Percentiles rank a stretch among this genome's conserved stretches.
phyloP scores from a whole-genome alignment of 345 rosid species.

The Lepidium aucheri region DNA sequence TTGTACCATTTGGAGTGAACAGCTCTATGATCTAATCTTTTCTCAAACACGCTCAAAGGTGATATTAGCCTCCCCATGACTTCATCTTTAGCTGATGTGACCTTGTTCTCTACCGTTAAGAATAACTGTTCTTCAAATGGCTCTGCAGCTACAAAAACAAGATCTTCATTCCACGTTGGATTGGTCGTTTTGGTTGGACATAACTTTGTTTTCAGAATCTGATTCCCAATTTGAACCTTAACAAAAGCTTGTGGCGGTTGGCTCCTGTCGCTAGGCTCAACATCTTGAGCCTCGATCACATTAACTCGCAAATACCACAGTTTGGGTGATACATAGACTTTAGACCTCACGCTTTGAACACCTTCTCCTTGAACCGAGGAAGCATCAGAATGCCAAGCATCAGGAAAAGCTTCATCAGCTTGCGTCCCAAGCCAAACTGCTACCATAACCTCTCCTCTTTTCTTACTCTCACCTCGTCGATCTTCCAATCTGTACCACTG shows the following conservation, averaged over 20 bases:
- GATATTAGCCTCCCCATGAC: slow-evolving; percentile 51
- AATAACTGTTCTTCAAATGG: slow-evolving; percentile 77
- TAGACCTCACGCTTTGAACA: slow-evolving; percentile 58
- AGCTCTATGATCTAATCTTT: slow-evolving; percentile 71
- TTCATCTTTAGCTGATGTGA: slow-evolving; percentile 58
- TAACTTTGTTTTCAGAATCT: slow-evolving; percentile 60
- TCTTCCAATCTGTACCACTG: slow-evolving; percentile 81
- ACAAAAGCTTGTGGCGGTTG: slow-evolving; percentile 70
- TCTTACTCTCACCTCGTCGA: slow-evolving; percentile 48
- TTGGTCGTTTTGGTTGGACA: slow-evolving; percentile 48
- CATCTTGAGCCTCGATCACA: slow-evolving; percentile 87
- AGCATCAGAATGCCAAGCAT: slow-evolving; percentile 91
- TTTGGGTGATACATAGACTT: slow-evolving; percentile 87
- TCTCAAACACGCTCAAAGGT: slow-evolving; percentile 56
- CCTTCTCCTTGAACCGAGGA: slow-evolving; percentile 78
- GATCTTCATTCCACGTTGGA: slow-evolving; percentile 88
- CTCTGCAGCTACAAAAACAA: slow-evolving; percentile 87
- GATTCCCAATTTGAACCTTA: slow-evolving; percentile 75
- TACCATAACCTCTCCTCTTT: slow-evolving; percentile 76
- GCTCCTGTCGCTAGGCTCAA: slow-evolving; percentile 55
- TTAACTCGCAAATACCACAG: slow-evolving; percentile 84
- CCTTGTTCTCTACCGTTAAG: slow-evolving; percentile 58
- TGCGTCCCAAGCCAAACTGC: slow-evolving; percentile 98
- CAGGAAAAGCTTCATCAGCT: slow-evolving; percentile 93
- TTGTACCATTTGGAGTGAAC: slow-evolving; percentile 82